Evolutionary conservation across 2,329 filamentous ascomycete species (phyloP), one percentile per base, ranked within the genome.

Genomic region (Orbilia javanica): DNA sequence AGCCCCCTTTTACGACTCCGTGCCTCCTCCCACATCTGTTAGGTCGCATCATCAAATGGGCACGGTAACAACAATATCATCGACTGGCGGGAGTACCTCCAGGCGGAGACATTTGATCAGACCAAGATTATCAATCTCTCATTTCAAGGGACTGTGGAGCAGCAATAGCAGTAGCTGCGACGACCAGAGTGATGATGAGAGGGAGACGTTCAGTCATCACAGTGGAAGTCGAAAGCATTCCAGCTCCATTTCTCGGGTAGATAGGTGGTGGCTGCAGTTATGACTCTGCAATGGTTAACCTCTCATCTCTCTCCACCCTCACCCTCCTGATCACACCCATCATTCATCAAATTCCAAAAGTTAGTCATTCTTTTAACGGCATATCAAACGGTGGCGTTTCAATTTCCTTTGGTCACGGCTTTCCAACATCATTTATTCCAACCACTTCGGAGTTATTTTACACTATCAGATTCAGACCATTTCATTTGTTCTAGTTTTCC

Each of bases 211-310:
- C 15, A 67, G 65, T 65, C 53, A 53, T 42, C 62, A 48, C 25
- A 70, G 34, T 3, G 64, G 57, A 11, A 46, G 27, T 15, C 29
- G 31, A 39, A 64, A 60, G 18, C 57, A 65, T 4, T 66, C 67
- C 18, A 53, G 42, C 18, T 77, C 74, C n/a, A 64, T 78, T 42
- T 78, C 74, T 39, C 67, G 74, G 62, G 74, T 78, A 55, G 74
- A 78, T 53, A 67, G 60, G n/a, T 78, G 74, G 74, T 78, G 74
- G 74, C 27, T 78, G 25, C 74, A 78, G 39, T 71, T 78, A 78
- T 78, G 74, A 78, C 67, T 57, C 31, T 71, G 66, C 52, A 53
- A 39, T 8, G 31, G 62, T 27, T 66, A 63, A 72, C 27, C 27
- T 18, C 18, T 57, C 36, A 25, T 27, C 46, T 29, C 52, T 57